Conservation (phyloP, 805 yeast genomes). For the Candida odintsovae region DNA sequence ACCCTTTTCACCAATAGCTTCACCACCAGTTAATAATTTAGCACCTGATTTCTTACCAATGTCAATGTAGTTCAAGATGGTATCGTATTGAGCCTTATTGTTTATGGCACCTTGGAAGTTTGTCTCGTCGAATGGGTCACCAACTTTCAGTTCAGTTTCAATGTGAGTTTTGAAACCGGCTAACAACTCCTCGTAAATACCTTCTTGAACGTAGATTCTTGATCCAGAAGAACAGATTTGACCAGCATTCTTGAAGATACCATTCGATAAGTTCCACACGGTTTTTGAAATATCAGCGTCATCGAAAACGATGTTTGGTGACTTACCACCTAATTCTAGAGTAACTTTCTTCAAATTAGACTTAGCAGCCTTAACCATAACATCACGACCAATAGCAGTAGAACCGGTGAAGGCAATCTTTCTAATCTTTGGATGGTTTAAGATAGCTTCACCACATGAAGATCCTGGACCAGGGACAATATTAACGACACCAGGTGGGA, state of each 20-base stretch:
- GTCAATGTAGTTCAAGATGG: conserved; percentile 61
- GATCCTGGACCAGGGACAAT: conserved; percentile 72
- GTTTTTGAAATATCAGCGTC: conserved; percentile 55
- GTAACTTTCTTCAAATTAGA: conserved; percentile 75
- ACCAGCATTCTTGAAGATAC: conserved; percentile 77
- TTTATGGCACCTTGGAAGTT: conserved; percentile 77
- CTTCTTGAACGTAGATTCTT: conserved; percentile 70
- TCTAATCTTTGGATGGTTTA: conserved; percentile 62
- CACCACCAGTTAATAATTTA: conserved; percentile 65
- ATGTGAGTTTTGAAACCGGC: conserved; percentile 52
- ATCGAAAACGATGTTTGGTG: conserved; percentile 68
- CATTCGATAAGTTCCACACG: conserved; percentile 46
- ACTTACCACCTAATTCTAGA: conserved; percentile 79
- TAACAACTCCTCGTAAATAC: conserved; percentile 57
- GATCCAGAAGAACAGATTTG: conserved; percentile 84
- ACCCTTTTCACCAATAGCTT: conserved; percentile 58
- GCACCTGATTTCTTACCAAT: conserved; percentile 67
- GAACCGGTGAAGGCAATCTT: conserved; percentile 83
- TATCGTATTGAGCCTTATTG: conserved; percentile 61
- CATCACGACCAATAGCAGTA: conserved; percentile 66
- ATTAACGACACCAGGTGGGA: conserved; percentile 73
- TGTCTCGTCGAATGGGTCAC: conserved; percentile 66
- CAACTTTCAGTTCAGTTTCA: conserved; percentile 54
- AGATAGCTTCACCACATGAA: conserved; percentile 64
- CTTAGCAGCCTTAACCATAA: conserved; percentile 64